Evolutionary conservation across 306 rosid genomes (phyloP), one percentile per base, ranked within the genome.

Genomic region (Trichosanthes cucumerina): DNA sequence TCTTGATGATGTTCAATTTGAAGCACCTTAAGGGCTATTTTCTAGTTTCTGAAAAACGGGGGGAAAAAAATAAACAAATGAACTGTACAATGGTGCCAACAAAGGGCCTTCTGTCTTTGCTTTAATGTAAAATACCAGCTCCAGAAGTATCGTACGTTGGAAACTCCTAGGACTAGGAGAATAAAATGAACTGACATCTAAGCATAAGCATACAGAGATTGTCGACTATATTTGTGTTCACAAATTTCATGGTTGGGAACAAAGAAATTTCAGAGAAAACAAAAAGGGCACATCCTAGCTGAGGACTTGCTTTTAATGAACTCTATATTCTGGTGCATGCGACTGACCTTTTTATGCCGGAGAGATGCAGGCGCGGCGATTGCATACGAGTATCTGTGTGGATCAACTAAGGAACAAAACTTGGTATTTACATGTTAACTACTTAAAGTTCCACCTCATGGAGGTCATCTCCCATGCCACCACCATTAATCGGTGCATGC

Each of bases 381-480:
- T 66, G 65, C 54, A 43, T 83, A 4, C 79, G 83, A 71, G 77
- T 86, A 81, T 44, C 56, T 83, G 87, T 81, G 86, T 72, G 84
- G 83, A 86, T 85, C 70, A 85, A 79, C 53, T 79, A 79, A 73
- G 74, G 89, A 88, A 88, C 93, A 88, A 92, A 93, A 89, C 85
- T 90, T 81, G 82, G 85, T 92, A 92, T 92, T 86, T 89, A 92
- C 96, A 89, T 85, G 86, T 83, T 79, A 79, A 73, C 75, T 82
- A 80, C 86, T 53, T 79, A 92, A 80, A 92, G 96, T 82, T 92
- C 96, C 88, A 90, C 98, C 86, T 92, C 97, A 26, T 90, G 94
- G 76, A 94, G 97, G 78, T 86, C 93, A 41, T 85, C 96, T 38
- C 90, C 90, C 81, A 83, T 82, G 85, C 84, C 85, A 77, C 92